Evolutionary conservation across 768 basidiomycete species (phyloP).

Genomic region (Pholiota conissans): DNA sequence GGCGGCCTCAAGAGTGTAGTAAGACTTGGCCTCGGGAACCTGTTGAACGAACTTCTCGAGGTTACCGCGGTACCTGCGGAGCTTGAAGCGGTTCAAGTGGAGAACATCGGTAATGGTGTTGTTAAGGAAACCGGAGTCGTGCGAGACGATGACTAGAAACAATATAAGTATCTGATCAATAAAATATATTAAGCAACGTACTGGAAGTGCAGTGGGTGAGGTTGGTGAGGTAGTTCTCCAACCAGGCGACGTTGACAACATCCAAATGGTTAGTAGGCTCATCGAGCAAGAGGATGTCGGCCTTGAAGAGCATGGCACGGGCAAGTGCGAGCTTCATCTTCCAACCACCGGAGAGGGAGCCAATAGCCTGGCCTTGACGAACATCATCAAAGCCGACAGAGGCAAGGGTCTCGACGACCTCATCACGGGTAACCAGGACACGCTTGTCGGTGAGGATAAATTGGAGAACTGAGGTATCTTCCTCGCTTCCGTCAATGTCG

Average conservation of each 20-base stretch:
- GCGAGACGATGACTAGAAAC: conserved; percentile 86
- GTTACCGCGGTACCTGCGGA: conserved; percentile 93
- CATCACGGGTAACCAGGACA: conserved; percentile 65
- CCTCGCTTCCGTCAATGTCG: conserved; percentile 96
- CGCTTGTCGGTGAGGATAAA: conserved; percentile 89
- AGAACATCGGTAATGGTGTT: conserved; percentile 98
- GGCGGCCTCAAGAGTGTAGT: conserved; percentile 93
- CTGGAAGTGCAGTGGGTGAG: conserved; percentile 92
- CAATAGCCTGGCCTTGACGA: conserved; percentile 83
- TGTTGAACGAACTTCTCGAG: conserved; percentile 91
- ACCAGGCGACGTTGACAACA: conserved; percentile 96
- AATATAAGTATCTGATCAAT: conserved; percentile 7
- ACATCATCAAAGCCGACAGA: conserved; percentile 92
- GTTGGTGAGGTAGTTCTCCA: conserved; percentile 88
- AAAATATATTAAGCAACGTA: conserved; percentile 35
- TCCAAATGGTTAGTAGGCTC: conserved; percentile 98
- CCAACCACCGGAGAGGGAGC: conserved; percentile 96
- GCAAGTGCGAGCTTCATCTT: conserved; percentile 99
- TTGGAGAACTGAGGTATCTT: conserved; percentile 83
- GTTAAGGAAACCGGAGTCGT: conserved; percentile 97
- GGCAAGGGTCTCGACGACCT: conserved; percentile 77
- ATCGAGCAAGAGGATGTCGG: conserved; percentile 94
- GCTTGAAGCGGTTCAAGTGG: conserved; percentile 98
- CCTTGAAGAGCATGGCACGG: conserved; percentile 96
- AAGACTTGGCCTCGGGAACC: conserved; percentile 96